Evolutionary conservation across 2,329 filamentous ascomycete genomes (phyloP), one percentile per base, ranked within the genome.

Genomic region (Scytalidium sp.): DNA sequence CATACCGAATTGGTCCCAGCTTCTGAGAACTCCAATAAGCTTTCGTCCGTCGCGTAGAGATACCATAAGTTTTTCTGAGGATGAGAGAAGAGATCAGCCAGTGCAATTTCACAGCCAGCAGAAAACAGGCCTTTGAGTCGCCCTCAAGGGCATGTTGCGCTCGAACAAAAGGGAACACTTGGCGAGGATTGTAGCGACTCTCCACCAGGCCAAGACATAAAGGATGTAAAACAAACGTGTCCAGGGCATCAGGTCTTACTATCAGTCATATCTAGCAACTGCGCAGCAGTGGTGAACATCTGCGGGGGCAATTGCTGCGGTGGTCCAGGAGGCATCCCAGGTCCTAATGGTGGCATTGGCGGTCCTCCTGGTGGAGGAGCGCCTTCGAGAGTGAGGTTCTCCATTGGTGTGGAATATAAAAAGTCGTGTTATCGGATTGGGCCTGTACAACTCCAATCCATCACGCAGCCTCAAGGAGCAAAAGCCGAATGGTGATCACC

Each of bases 281-380:
- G 94, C 48, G 94, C 92, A 25, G 94, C 94, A 25, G 94, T 99
- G 17, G 94, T 96, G 74, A 99, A 99, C 87, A 97, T 97, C 75
- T 99, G 93, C 52, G 92, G 92, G 13, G 89, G 89, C 36, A 93
- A 75, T 70, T 90, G 87, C 56, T 82, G 79, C 23, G 71, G 73
- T 59, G 47, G 63, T 52, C 43, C 56, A 17, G 59, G 56, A 20
- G 59, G 51, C 41, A 56, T 29, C 17, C 60, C 60, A 21, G 51
- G 49, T 36, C 58, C 56, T 9, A 57, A 49, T 15, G 42, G 43
- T 15, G 45, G 51, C 27, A 41, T 25, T 41, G 44, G 49, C 19
- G 47, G 46, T 46, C 50, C 56, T 43, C 42, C 70, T 50, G 67
- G 69, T 52, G 69, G 73, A 63, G 74, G 70, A 56, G 68, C 64